Base-by-base conservation (phyloP, 2,329 filamentous ascomycete genomes). In the Colletotrichum sansevieriae region DNA sequence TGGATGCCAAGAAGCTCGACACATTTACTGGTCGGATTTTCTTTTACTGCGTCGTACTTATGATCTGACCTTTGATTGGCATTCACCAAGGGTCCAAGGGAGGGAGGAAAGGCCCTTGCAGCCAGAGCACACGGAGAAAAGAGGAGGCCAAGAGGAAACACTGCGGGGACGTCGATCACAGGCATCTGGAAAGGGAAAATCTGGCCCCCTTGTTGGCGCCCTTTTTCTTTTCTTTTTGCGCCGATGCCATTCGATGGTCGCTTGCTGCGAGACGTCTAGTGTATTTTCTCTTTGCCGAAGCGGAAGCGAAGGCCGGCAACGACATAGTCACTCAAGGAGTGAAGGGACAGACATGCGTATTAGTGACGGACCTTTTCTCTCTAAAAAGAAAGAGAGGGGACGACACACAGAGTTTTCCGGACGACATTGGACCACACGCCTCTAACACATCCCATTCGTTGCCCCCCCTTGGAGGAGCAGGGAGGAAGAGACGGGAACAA, bases 131-230 rank as follows among this genome's bases (percentile, higher is more conserved):
- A 47, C 25, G n/a, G 9, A 47, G 44, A 20, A 3, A 9, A 47
- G 9, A 18, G 8, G 29, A 29, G 25, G 58, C 59, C 49, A 67
- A 62, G 63, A 55, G 11, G 49, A 57, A 57, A 63, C 41, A 18
- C 59, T 35, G 64, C 35, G 59, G 58, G 64, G 49, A 56, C 59
- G 64, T 63, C 59, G 64, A 67, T 67, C 64, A 63, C 64, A 51
- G 59, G 58, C 58, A 43, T 66, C 35, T 18, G 56, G 46, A 60
- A 58, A 20, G 15, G 46, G 33, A 33, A 61, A 52, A 52, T 43
- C 58, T 52, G 58, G 46, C 11, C 9, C 46, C 58, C 13, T 52
- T 33, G 46, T 52, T 61, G 58, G 57, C 44, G 51, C 39, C 9
- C n/a, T 18, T 18, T 18, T 18, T 18, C 2, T 18, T 18, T 18